Conservation (phyloP, 768 basidiomycete species). For the Leccinum ochraceum region DNA sequence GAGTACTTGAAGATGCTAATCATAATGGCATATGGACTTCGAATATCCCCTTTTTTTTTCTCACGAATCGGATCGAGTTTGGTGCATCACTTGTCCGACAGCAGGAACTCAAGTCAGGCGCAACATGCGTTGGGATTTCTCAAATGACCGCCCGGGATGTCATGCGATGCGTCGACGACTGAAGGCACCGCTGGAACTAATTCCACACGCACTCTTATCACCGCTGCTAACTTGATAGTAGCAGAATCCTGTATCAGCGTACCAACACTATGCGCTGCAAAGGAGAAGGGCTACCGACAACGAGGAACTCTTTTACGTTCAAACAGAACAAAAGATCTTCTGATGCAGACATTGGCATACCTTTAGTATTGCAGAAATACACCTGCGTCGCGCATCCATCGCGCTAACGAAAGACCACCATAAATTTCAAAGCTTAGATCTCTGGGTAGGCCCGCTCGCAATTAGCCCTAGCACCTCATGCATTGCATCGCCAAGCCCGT, state of each 20-base stretch:
- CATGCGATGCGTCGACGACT: too few relatives aligned
- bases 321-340: background rate
- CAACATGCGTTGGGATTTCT: too few relatives aligned
- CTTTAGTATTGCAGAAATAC: background rate
- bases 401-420: background rate
- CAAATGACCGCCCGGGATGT: too few relatives aligned
- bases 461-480: conserved; percentile 24
- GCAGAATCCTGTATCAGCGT: background rate
- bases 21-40: too few relatives aligned
- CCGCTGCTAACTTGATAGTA: background rate
- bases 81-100: too few relatives aligned
- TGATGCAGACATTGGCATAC: background rate
- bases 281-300: background rate
- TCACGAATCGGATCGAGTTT: too few relatives aligned
- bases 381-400: background rate
- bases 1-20: too few relatives aligned
- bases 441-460: conserved; percentile 3
- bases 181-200: background rate
- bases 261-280: background rate
- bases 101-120: background rate
- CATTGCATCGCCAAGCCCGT: conserved; percentile 26
- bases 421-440: conserved; percentile 18
- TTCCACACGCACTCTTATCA: background rate
- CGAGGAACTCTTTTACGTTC: background rate
- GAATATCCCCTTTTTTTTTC: too few relatives aligned